Conservation (phyloP, 352 stramenopile genomes). For the Phytophthora podocarpi region DNA sequence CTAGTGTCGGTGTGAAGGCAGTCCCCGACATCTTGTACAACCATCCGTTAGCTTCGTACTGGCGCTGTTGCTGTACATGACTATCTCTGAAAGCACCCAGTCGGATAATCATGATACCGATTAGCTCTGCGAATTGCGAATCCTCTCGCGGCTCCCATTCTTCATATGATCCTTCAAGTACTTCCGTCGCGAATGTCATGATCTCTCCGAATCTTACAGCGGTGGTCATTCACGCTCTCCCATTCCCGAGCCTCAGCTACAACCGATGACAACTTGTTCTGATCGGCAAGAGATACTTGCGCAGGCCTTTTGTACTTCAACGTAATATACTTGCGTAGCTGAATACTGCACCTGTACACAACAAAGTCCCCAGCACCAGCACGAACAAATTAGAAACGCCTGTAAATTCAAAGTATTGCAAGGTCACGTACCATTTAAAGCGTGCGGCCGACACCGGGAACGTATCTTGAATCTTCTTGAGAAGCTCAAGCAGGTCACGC, state of each 20-base stretch:
- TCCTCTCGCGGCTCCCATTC: slow-evolving; percentile 19
- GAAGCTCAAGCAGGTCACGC: slow-evolving; percentile 13
- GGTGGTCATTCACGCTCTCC: slow-evolving; percentile 12
- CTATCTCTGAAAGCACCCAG: slow-evolving; percentile 12
- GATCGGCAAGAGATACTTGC: slow-evolving; percentile 1
- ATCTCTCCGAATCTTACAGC: slow-evolving; percentile 6
- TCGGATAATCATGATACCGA: slow-evolving; percentile 14
- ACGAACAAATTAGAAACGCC: neutral
- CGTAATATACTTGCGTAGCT: slow-evolving; percentile 19
- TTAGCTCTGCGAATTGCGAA: slow-evolving; percentile 5
- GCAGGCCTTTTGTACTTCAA: slow-evolving; percentile 16
- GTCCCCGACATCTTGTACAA: slow-evolving; percentile 14
- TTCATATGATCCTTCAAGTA: slow-evolving; percentile 18
- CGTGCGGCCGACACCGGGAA: slow-evolving; percentile 7
- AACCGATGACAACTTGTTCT: neutral
- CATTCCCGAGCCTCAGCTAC: slow-evolving; percentile 2
- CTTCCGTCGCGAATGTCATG: slow-evolving; percentile 6
- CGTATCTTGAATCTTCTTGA: slow-evolving; percentile 17
- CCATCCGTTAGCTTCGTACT: slow-evolving; percentile 12
- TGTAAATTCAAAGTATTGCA: neutral
- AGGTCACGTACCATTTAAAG: slow-evolving; percentile 21
- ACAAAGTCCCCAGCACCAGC: neutral
- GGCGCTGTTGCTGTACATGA: slow-evolving; percentile 9
- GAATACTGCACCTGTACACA: slow-evolving; percentile 13
- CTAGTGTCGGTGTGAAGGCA: slow-evolving; percentile 11